A percentile compares a stretch with the other conserved stretches of the same genome.
phyloP scores from a whole-genome alignment of 768 basidiomycete species.

The Heimioporus sp. region DNA sequence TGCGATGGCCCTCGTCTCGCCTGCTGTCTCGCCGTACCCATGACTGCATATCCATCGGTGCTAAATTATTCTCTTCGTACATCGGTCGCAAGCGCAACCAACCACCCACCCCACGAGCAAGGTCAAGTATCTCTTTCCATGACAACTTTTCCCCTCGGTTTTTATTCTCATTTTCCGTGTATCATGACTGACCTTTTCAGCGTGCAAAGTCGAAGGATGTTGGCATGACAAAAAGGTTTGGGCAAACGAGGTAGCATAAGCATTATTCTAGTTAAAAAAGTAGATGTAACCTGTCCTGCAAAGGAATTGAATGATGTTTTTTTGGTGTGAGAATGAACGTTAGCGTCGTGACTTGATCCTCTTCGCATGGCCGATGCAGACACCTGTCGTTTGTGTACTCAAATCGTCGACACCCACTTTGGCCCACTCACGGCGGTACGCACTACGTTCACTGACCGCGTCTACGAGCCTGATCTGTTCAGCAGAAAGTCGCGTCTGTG shows the following conservation, averaged over 20 bases:
- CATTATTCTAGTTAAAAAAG: not conserved
- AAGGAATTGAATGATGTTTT: conserved; percentile 11
- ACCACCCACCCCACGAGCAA: conserved; percentile 4
- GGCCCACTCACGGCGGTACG: conserved; percentile 65
- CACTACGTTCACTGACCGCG: not conserved
- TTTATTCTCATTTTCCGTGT: conserved; percentile 8
- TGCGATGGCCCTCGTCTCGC: not conserved
- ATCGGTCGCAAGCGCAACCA: not conserved
- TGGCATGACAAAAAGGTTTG: conserved; percentile 1
- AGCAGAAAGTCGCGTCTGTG: conserved; percentile 67
- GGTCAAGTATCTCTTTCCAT: conserved; percentile 29
- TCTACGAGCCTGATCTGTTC: conserved; percentile 1
- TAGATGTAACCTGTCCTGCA: conserved; percentile 12
- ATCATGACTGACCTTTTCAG: conserved; percentile 32
- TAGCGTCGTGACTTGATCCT: not conserved
- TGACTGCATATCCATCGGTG: conserved; percentile 4
- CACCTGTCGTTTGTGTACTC: conserved; percentile 56
- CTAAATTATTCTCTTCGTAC: conserved; percentile 29
- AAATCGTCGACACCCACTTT: conserved; percentile 65
- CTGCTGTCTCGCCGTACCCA: not conserved
- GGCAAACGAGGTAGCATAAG: not conserved
- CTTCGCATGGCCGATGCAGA: conserved; percentile 61
- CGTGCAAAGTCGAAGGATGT: conserved; percentile 10
- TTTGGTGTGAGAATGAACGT: not conserved
- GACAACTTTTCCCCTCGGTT: not conserved